phyloP scores from a whole-genome alignment of 2,329 filamentous ascomycete genomes.

The Stachybotrys echinatus region DNA sequence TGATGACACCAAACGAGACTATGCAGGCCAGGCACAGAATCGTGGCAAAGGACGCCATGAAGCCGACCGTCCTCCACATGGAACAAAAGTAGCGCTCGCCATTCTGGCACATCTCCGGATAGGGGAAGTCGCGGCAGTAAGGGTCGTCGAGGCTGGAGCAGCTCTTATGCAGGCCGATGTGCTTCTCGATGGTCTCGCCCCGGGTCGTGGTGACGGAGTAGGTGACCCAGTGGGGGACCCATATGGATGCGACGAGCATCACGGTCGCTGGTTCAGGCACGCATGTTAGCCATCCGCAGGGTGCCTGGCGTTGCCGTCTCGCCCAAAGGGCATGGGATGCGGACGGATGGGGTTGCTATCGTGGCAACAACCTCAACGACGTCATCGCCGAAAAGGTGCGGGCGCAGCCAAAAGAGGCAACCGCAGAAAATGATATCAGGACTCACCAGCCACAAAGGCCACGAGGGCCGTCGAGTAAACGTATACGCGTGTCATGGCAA shows the following conservation, averaged over 20 bases:
- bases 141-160: constrained; percentile 66
- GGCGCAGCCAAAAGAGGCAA: not conserved
- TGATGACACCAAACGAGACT: constrained; percentile 72
- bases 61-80: constrained; percentile 85
- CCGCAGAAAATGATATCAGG: constrained; percentile 1
- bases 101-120: constrained; percentile 25
- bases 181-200: constrained; percentile 45
- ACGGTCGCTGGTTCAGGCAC: constrained; percentile 49
- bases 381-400: constrained; percentile 14
- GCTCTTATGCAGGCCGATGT: constrained; percentile 73
- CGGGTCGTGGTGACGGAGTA: constrained; percentile 50
- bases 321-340: constrained; percentile 1
- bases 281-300: constrained; percentile 21
- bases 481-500: constrained; percentile 35
- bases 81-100: constrained; percentile 73
- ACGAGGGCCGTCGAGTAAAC: constrained; percentile 37
- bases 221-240: constrained; percentile 66
- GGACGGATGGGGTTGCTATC: not conserved
- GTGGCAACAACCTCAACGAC: constrained; percentile 8
- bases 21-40: constrained; percentile 77
- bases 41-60: constrained; percentile 78
- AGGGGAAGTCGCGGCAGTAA: constrained; percentile 45
- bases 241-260: constrained; percentile 65
- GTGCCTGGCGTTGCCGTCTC: not conserved
- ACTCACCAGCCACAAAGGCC: constrained; percentile 39